Conservation (phyloP, 2,329 filamentous ascomycete species). For the Cladophialophora psammophila region DNA sequence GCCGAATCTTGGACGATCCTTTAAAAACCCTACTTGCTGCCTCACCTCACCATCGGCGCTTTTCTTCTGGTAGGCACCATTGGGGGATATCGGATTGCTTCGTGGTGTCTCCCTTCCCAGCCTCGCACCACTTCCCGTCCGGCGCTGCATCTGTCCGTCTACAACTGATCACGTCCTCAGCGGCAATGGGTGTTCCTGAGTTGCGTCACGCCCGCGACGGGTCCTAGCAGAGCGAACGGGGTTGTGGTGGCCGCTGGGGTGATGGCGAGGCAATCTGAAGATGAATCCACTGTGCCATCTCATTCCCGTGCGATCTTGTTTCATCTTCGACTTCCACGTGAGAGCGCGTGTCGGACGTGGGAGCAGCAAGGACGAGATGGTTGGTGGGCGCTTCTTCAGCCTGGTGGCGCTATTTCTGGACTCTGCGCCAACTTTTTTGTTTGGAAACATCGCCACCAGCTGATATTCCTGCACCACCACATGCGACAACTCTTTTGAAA, state of each 20-base stretch:
- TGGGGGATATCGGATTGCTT: conserved; percentile 30
- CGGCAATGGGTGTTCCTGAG: conserved; percentile 7
- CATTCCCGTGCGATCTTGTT: conserved; percentile 22
- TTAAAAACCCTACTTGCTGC: conserved; percentile 27
- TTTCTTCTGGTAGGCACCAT: conserved; percentile 29
- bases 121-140: conserved; percentile 1
- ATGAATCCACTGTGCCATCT: conserved; percentile 19
- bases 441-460: conserved; percentile 34
- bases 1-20: conserved; percentile 15
- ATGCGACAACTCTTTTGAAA: conserved; percentile 32
- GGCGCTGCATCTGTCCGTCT: conserved; percentile 12
- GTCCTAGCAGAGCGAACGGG: conserved; percentile 11
- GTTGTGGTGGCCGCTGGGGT: conserved; percentile 23
- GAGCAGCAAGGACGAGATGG: conserved; percentile 28
- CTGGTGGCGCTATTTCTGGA: conserved; percentile 37
- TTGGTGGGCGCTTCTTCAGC: conserved; percentile 40
- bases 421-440: conserved; percentile 34
- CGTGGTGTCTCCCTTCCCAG: conserved; percentile 33
- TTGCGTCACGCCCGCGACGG: conserved; percentile 24
- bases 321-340: conserved; percentile 30
- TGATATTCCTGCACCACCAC: conserved; percentile 33
- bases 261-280: conserved; percentile 33
- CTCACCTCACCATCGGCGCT: conserved; percentile 17
- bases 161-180: conserved; percentile 10
- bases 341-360: conserved; percentile 38